Evolutionary conservation across 2,329 filamentous ascomycete genomes (phyloP).

Genomic region (Nemania sp.): DNA sequence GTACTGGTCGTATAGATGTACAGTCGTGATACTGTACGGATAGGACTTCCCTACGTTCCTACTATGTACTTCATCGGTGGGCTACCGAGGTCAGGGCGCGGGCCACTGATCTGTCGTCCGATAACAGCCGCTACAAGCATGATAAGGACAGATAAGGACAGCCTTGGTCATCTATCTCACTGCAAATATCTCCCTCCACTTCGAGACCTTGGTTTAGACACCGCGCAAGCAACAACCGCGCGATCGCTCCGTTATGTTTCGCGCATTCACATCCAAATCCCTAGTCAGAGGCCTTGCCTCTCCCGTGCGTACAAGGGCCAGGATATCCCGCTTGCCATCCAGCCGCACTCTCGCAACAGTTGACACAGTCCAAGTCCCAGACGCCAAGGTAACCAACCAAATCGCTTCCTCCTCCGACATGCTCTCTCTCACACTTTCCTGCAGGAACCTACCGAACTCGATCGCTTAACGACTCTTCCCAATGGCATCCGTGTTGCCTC

Average conservation of each 20-base stretch:
- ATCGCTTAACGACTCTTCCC: constrained; percentile 82
- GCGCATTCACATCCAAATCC: constrained; percentile 33
- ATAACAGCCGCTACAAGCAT: no score
- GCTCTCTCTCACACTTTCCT: constrained; percentile 10
- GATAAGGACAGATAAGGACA: constrained; percentile 26
- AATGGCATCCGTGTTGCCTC: constrained; percentile 96
- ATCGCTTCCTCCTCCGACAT: neutral
- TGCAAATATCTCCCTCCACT: constrained; percentile 24
- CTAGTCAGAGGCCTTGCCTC: constrained; percentile 34
- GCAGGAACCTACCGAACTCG: constrained; percentile 83
- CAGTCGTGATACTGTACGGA: no score
- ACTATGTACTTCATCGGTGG: no score
- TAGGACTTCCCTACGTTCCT: no score
- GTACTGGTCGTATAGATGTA: no score
- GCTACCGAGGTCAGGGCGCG: no score
- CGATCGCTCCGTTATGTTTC: constrained; percentile 35
- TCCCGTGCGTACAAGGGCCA: constrained; percentile 24
- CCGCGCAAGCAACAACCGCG: constrained; percentile 17
- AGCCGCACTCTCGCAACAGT: constrained; percentile 34
- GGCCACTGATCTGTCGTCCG: neutral
- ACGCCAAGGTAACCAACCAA: constrained; percentile 29
- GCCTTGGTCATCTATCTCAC: constrained; percentile 27
- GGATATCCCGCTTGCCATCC: constrained; percentile 24
- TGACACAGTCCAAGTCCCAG: constrained; percentile 33
- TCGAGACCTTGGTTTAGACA: neutral